These are phyloP conservation scores for Metrosideros polymorpha DNA, from an alignment of 441 rosid species.

Conservation along the genomic window DNA sequence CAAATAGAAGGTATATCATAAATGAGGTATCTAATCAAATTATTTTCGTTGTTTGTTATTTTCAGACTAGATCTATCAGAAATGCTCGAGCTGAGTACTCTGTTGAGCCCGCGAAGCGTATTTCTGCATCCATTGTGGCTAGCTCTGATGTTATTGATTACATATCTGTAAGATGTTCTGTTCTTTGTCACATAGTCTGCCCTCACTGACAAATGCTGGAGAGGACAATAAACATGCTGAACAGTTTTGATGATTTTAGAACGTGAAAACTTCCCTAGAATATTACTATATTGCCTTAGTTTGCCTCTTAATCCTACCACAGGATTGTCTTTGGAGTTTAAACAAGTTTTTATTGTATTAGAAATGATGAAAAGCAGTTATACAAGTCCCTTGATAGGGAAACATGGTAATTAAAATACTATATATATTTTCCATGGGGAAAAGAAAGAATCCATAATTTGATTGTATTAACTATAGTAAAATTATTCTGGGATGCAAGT, in stretches of 20 bases:
- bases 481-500: background rate
- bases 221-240: background rate
- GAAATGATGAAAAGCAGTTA: background rate
- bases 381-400: background rate
- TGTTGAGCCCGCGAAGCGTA: slow-evolving; percentile 89
- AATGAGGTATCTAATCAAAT: background rate
- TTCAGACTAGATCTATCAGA: slow-evolving; percentile 79
- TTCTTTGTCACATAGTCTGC: background rate
- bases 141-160: slow-evolving; percentile 71
- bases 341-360: background rate
- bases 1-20: background rate
- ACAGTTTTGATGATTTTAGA: background rate
- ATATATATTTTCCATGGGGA: background rate
- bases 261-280: background rate
- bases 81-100: slow-evolving; percentile 95
- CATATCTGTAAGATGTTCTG: slow-evolving; percentile 55
- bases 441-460: background rate
- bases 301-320: background rate
- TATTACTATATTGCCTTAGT: background rate
- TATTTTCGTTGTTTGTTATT: slow-evolving; percentile 4
- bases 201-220: background rate
- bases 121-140: slow-evolving; percentile 89
- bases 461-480: background rate
- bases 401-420: background rate
- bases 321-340: background rate